Conservation (phyloP, 2,329 filamentous ascomycete genomes). For the Albophoma yamanashiensis region DNA sequence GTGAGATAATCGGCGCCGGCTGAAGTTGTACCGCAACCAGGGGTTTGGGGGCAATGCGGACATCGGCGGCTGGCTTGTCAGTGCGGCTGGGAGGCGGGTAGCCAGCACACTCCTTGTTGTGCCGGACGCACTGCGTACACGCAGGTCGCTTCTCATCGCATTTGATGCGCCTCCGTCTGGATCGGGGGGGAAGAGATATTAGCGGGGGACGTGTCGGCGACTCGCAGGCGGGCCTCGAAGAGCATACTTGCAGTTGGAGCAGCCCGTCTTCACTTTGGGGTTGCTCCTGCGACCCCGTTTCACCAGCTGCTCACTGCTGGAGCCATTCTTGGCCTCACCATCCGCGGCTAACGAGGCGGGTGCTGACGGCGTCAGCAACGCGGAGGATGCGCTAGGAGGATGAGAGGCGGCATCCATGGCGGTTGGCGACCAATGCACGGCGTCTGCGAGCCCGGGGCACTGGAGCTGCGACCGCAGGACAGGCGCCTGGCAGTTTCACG, state of each 20-base stretch:
- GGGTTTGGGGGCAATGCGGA: conserved; percentile 40
- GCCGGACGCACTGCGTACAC: conserved; percentile 49
- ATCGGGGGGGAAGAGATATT: neutral
- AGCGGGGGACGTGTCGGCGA: neutral
- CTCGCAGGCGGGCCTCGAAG: neutral
- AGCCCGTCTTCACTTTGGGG: conserved; percentile 57
- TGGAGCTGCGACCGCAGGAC: neutral
- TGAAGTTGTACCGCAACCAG: conserved; percentile 12
- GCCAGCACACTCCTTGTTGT: conserved; percentile 47
- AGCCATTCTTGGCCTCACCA: neutral
- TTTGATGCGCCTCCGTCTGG: conserved; percentile 51
- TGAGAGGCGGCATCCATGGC: neutral
- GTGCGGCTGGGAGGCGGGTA: conserved; percentile 48
- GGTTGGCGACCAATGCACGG: neutral
- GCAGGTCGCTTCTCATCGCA: conserved; percentile 53
- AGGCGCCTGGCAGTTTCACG: neutral
- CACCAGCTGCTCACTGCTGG: conserved; percentile 3
- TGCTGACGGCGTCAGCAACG: neutral
- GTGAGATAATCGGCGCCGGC: conserved; percentile 6
- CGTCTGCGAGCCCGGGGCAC: neutral
- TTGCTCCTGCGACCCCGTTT: conserved; percentile 42
- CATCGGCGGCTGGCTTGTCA: conserved; percentile 32
- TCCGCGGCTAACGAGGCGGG: neutral
- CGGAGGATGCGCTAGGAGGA: neutral
- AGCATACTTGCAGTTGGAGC: conserved; percentile 57